Base-by-base conservation (phyloP, 2,329 filamentous ascomycete genomes). In the Botrytis pseudocinerea region DNA sequence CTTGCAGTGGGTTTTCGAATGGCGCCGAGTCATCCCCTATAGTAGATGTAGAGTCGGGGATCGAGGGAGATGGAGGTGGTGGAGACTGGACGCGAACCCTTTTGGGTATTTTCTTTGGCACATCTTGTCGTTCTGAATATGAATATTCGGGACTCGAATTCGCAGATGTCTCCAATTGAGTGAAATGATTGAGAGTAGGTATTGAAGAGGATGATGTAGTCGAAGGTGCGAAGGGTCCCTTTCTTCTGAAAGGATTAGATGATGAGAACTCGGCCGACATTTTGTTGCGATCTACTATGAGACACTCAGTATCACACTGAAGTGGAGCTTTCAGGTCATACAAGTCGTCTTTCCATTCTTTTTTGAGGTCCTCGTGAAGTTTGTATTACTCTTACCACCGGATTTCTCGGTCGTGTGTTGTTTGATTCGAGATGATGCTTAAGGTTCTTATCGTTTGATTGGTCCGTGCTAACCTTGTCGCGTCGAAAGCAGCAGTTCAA, bases 31-130 rank as follows among this genome's bases (percentile, higher is more conserved):
- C 60, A 78, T 78, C 77, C 54, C 74, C 77, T 71, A 79, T 73
- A 14, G 78, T 80, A 4, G 81, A 82, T 79, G 82, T 81, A 78
- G 86, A 87, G 76, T 88, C 87, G 76, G 87, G 86, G 20, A 87
- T 87, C 4, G 77, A 77, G 9, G 80, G 80, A 42, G 79, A 81
- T n/a, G 87, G 85, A 4, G 89, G 88, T 73, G 88, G 89, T 69
- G 89, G 89, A 60, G 89, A 90, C 79, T 90, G 86, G 14, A 91
- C 87, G 78, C 90, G 88, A 74, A 93, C 91, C 78, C 88, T 91
- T 82, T 92, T 92, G 80, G 76, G 74, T 42, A 75, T 72, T 60
- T 78, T 80, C 73, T 78, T 80, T 46, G 77, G 76, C 48, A 57
- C 70, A 72, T 72, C 70, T 61, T 66, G 60, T 20, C n/a, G 38